A percentile compares a stretch with the other conserved stretches of the same genome.
phyloP scores from a whole-genome alignment of 345 rosid genomes.

The Orychophragmus violaceus region DNA sequence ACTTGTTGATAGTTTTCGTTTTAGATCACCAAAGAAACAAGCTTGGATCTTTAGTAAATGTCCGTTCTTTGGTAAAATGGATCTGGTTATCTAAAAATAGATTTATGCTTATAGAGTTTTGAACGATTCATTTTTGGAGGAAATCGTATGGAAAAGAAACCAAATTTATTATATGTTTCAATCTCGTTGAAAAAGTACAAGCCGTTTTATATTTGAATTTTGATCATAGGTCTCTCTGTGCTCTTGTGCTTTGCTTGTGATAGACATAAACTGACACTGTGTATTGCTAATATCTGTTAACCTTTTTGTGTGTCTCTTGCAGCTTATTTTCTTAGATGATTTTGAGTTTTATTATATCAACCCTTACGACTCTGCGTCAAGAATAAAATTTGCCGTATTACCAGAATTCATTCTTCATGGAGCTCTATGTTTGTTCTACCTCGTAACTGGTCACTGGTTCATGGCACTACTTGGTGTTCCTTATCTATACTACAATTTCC shows the following conservation, averaged over 20 bases:
- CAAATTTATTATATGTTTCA: no score
- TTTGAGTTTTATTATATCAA: slow-evolving; percentile 73
- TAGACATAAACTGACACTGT: background rate
- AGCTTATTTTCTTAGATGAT: slow-evolving; percentile 75
- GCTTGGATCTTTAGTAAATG: background rate
- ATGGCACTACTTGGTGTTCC: slow-evolving; percentile 58
- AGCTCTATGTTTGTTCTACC: slow-evolving; percentile 40
- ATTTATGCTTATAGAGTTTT: background rate
- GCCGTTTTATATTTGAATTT: no score
- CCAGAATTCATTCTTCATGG: slow-evolving; percentile 60
- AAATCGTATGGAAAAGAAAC: no score
- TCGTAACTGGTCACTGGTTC: slow-evolving; percentile 63
- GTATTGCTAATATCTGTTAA: no score
- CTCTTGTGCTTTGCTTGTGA: slow-evolving; percentile 2
- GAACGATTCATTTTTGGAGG: no score
- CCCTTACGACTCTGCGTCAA: slow-evolving; percentile 65
- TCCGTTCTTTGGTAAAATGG: background rate
- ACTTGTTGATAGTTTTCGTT: background rate
- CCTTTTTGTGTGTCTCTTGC: slow-evolving; percentile 13
- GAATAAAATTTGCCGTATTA: slow-evolving; percentile 54
- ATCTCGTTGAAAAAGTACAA: no score
- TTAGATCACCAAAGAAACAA: background rate
- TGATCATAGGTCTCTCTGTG: no score
- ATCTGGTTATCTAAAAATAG: slow-evolving; percentile 19
- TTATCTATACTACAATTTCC: slow-evolving; percentile 56